phyloP scores from a whole-genome alignment of 164 flowering plant genomes.

The Dillenia suffruticosa region DNA sequence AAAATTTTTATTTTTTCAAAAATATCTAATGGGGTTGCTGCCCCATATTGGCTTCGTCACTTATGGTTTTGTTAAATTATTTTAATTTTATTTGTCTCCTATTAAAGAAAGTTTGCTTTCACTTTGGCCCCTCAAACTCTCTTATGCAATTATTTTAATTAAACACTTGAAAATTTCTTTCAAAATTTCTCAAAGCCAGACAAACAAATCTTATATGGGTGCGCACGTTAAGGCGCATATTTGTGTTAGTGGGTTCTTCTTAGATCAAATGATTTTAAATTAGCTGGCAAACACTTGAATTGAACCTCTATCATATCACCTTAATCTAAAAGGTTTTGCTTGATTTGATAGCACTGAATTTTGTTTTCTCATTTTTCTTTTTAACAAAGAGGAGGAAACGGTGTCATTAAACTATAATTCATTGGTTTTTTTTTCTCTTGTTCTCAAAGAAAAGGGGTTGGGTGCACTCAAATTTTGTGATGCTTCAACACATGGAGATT shows the following conservation, averaged over 20 bases:
- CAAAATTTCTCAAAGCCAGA: too few species aligned
- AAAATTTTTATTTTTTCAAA: too few species aligned
- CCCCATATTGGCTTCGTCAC: too few species aligned
- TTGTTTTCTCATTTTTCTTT: background rate
- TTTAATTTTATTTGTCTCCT: too few species aligned
- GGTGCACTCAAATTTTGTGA: background rate
- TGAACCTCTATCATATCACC: background rate
- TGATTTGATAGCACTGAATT: background rate
- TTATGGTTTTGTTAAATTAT: too few species aligned
- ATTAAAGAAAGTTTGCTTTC: too few species aligned
- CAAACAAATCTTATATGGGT: background rate
- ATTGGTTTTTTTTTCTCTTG: background rate
- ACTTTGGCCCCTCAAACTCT: too few species aligned
- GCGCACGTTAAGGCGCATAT: background rate
- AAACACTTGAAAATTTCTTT: too few species aligned
- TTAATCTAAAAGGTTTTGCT: background rate
- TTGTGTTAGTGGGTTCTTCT: slow-evolving; percentile 1
- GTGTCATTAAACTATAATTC: too few species aligned
- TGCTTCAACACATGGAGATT: background rate
- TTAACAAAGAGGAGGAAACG: too few species aligned
- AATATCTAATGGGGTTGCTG: too few species aligned
- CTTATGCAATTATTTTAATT: too few species aligned
- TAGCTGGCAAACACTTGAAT: slow-evolving; percentile 25
- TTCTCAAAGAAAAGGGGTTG: background rate
- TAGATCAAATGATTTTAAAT: background rate